Base-by-base conservation (phyloP, 257 asterid genomes). In the Jacaranda copaia region DNA sequence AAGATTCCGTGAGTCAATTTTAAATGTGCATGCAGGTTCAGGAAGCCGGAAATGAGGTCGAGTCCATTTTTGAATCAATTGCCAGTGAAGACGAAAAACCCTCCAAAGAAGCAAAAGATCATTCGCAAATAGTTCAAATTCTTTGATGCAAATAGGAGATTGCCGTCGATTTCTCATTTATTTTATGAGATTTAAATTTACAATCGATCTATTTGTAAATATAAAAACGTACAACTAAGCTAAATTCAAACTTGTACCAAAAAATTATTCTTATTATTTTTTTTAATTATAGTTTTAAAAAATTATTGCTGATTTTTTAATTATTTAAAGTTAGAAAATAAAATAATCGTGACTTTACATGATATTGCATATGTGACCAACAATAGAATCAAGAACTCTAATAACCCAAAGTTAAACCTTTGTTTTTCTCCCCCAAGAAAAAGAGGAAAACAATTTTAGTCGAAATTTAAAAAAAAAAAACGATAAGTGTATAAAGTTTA, bases 11-110 rank as follows among this genome's bases (percentile, higher is more conserved):
- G n/a, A 25, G 2, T 25, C 1, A 25, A 25, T 25, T 25, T 25
- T 25, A 25, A 39, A 70, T 68, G 32, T 42, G 64, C 6, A 56
- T 80, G 85, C 85, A 88, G 92, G 88, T 82, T 75, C 89, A 87
- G 53, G 92, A 83, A 72, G 84, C 75, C 12, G 89, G 80, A 68
- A 88, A 87, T 11, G 65, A 85, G 5, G 68, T 87, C 75, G 87
- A 81, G 49, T 11, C 70, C 68, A 77, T 87, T 2, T 81, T 81
- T 18, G 89, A 82, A 74, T 55, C 78, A 16, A 53, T 46, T 4
- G 68, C 32, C 13, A 72, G 55, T 11, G 83, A 70, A 70, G 78
- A 11, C 36, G 82, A 70, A 57, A 77, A 5, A 3, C 36, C 72
- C 6, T 38, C 78, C 39, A 72, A 72, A 56, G 62, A 14, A 38